Base-by-base conservation (phyloP, 73 alveolate genomes). In the Breviolum minutum region DNA sequence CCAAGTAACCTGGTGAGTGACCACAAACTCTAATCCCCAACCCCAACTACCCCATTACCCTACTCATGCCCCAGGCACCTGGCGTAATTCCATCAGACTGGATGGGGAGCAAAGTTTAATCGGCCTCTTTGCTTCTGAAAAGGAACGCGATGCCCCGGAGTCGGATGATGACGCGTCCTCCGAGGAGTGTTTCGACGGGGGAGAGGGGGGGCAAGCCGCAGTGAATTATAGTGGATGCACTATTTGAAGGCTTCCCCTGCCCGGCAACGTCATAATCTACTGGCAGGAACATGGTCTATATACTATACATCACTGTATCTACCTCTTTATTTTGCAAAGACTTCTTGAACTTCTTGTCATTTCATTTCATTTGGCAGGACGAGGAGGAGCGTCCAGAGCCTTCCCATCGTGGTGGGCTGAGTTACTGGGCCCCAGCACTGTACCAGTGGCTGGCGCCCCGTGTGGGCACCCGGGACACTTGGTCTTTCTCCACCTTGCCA, bases 371-470 rank as follows among this genome's bases (percentile, higher is more conserved):
- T 13, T 27, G 19, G 69, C 88, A 80, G 88, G 88, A n/a, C n/a
- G n/a, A 80, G 22, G 32, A 12, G 88, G 32, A 32, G 32, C 88
- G 32, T 2, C 69, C 88, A 6, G 32, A 68, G 30, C 69, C 88
- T 13, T 80, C 88, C 17, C 88, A 88, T n/a, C 95, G 95, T n/a
- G 95, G 95, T 30, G 95, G 95, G 61, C 95, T 88, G 10, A 74
- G 95, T 29, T 88, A 88, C 86, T 88, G 95, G 95, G 95, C 95
- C 80, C 95, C 95, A 26, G 70, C 70, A 24, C 95, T 88, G 40
- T 88, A 88, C 20, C 70, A 26, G n/a, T 88, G 95, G 95, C 81
- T 88, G 71, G 95, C 95, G 48, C 95, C 95, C 26, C 95, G 95
- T 74, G 95, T 88, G 95, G 95, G 95, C 80, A 68, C 63, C 63